Percentiles rank a stretch among this genome's conserved stretches.
These are phyloP conservation scores for Alopecurus myosuroides DNA, from an alignment of 176 grass and related monocot genomes.

Conservation along the genomic window DNA sequence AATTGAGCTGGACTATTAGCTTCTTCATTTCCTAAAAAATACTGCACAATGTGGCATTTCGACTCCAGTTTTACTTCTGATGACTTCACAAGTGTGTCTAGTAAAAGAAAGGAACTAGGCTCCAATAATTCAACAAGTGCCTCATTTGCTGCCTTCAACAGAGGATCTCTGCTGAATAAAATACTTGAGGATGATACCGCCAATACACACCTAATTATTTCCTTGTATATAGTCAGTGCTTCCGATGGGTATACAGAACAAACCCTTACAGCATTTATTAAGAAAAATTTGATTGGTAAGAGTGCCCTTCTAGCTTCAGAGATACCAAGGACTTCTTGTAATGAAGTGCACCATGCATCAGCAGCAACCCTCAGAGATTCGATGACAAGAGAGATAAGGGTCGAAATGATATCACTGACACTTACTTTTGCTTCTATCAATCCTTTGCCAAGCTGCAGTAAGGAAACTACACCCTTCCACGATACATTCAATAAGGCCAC, in stretches of 20 bases:
- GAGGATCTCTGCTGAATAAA: conserved; percentile 60
- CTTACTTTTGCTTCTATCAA: conserved; percentile 49
- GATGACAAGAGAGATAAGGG: conserved; percentile 57
- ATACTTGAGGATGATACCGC: conserved; percentile 62
- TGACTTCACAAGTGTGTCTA: conserved; percentile 75
- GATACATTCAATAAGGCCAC: conserved; percentile 77
- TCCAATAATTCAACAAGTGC: conserved; percentile 75
- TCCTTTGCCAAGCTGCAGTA: conserved; percentile 85
- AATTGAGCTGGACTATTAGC: conserved; percentile 14
- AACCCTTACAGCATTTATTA: conserved; percentile 89
- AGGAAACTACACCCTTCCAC: conserved; percentile 88
- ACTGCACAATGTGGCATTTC: conserved; percentile 66
- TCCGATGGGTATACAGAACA: conserved; percentile 72
- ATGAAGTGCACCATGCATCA: conserved; percentile 37
- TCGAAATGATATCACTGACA: conserved; percentile 63
- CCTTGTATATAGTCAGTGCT: conserved; percentile 46
- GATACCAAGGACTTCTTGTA: conserved; percentile 31
- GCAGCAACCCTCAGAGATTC: conserved; percentile 61
- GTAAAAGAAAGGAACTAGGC: conserved; percentile 61
- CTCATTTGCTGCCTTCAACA: conserved; percentile 66
- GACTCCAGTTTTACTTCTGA: conserved; percentile 38
- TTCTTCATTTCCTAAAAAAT: conserved; percentile 47
- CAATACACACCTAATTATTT: conserved; percentile 57
- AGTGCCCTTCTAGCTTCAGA: conserved; percentile 87
- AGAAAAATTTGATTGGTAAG: conserved; percentile 93